Base-by-base conservation (phyloP, 805 yeast species). In the Cyberlindnera amylophila region DNA sequence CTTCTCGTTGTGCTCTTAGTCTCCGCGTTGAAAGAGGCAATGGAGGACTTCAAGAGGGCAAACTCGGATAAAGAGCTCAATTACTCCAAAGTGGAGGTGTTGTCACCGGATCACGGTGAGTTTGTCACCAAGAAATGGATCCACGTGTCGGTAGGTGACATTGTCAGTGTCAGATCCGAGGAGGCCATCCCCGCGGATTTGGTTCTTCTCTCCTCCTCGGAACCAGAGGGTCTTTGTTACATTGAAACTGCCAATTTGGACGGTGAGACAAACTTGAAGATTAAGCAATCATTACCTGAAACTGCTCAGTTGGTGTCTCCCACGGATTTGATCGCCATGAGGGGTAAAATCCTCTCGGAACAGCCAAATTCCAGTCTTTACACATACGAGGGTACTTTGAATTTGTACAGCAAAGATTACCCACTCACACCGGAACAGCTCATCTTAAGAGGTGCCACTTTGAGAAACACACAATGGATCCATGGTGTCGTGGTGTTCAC, bases 211-310 rank as follows among this genome's bases (percentile, higher is more conserved):
- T 80, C 93, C 18, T 88, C 97, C 0, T 91, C 98, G 0, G 99
- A 93, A 63, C 99, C 99, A 0, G 98, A 91, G 64, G 99, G 99
- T 3, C 71, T 93, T 47, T 95, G 99, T 62, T 93, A 93, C 57
- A 87, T 95, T 42, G 99, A 93, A 64, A 93, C 99, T 1, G 96
- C 99, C 0, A 93, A 93, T 57, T 70, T 93, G 52, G 99, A 93
- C 64, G 99, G 99, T 44, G 99, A 93, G 63, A 95, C 99, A 0
- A 93, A 93, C 62, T 72, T 93, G 55, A 93, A 93, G 59, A 93
- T 93, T 59, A 95, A 95, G 58, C 98, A 93, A 62, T 79, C 96
- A 1, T 72, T 74, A 39, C 69, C 76, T 2, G 96, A 89, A 55
- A 93, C 99, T 0, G 73, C 87, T 4, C 71, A 72, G 47, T 61